Percentiles rank a stretch among this genome's conserved stretches.
These are phyloP conservation scores for Cryptococcus sp. DNA, from an alignment of 1,284 basidiomycete species.

Conservation along the genomic window DNA sequence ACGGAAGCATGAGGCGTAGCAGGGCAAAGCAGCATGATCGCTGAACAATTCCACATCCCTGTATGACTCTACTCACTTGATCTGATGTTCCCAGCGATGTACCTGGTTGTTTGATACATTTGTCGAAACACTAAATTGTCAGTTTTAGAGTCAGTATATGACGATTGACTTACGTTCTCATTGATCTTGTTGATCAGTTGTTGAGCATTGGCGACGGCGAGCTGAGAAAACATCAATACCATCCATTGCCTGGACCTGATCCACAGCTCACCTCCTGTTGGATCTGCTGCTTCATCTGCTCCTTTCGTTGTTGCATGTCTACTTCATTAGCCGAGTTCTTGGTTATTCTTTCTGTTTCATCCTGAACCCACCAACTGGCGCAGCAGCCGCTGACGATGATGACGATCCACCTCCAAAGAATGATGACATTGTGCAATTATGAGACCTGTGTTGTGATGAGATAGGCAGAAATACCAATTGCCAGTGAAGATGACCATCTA, in stretches of 20 bases:
- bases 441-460: background rate
- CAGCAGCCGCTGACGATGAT: background rate
- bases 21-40: background rate
- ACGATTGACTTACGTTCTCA: constrained; percentile 41
- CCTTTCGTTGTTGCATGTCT: constrained; percentile 44
- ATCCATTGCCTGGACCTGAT: background rate
- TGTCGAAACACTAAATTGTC: constrained; percentile 43
- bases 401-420: constrained; percentile 9
- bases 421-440: constrained; percentile 6
- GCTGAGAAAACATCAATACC: constrained; percentile 11
- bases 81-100: constrained; percentile 39
- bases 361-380: background rate
- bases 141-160: background rate
- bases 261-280: constrained; percentile 37
- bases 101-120: constrained; percentile 42
- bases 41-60: background rate
- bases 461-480: background rate
- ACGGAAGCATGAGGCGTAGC: background rate
- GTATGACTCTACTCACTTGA: constrained; percentile 27
- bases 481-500: background rate
- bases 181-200: constrained; percentile 49
- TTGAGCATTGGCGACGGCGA: constrained; percentile 47
- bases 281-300: constrained; percentile 48
- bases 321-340: background rate
- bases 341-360: background rate